Evolutionary conservation across 2,329 filamentous ascomycete species (phyloP).

Genomic region (Arthrobotrys iridis): DNA sequence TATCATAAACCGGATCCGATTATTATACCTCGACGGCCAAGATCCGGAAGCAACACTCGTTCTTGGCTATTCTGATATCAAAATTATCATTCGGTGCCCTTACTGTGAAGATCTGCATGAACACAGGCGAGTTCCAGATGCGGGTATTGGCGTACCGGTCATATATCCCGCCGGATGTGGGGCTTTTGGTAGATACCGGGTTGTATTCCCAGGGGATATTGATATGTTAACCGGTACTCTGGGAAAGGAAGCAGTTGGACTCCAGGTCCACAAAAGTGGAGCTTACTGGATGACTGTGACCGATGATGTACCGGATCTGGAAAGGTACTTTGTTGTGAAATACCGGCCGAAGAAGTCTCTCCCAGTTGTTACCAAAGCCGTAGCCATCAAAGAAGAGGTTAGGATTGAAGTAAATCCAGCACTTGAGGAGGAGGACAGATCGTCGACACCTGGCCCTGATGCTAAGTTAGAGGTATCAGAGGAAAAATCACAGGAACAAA

Average conservation of each 20-base stretch:
- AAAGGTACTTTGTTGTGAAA: constrained; percentile 39
- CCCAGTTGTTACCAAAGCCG: background rate
- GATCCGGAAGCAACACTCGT: constrained; percentile 34
- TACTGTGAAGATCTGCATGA: constrained; percentile 44
- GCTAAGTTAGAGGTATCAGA: background rate
- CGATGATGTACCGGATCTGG: constrained; percentile 26
- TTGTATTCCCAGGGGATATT: constrained; percentile 46
- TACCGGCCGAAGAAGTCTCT: constrained; percentile 25
- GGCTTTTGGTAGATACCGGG: constrained; percentile 30
- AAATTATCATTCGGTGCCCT: constrained; percentile 43
- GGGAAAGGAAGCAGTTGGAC: constrained; percentile 34
- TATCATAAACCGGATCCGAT: constrained; percentile 24
- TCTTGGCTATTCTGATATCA: constrained; percentile 32
- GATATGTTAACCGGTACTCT: constrained; percentile 24
- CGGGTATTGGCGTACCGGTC: constrained; percentile 34
- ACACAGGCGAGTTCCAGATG: constrained; percentile 25
- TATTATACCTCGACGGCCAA: constrained; percentile 13
- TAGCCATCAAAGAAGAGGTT: constrained; percentile 12
- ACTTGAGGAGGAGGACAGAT: background rate
- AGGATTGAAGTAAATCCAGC: background rate
- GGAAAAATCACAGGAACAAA: constrained; percentile 9
- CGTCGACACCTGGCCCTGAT: background rate
- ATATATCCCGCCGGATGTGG: constrained; percentile 42
- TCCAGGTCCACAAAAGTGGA: constrained; percentile 38
- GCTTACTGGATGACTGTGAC: constrained; percentile 40